Conservation (phyloP, 257 asterid genomes). For the Forsythia viridissima region DNA sequence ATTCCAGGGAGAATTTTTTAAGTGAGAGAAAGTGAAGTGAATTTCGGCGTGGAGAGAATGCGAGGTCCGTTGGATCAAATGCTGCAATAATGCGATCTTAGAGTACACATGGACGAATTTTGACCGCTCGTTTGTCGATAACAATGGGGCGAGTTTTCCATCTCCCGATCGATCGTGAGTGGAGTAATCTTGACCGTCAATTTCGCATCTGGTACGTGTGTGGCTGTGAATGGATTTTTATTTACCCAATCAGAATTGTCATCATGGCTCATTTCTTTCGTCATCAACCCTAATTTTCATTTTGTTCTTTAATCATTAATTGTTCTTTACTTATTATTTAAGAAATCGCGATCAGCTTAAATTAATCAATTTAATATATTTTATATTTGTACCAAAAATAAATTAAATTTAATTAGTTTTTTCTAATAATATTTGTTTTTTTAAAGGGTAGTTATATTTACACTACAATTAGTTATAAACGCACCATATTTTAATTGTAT, state of each 20-base stretch:
- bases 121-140: slow-evolving; percentile 28
- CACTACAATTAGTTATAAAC: too few relatives aligned
- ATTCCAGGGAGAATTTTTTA: neutral
- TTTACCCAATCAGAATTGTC: neutral
- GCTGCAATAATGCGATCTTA: slow-evolving; percentile 25
- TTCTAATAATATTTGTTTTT: too few relatives aligned
- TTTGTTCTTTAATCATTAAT: too few relatives aligned
- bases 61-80: slow-evolving; percentile 34
- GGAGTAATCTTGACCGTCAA: slow-evolving; percentile 11
- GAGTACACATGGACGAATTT: slow-evolving; percentile 23
- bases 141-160: slow-evolving; percentile 1
- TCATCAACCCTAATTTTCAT: neutral
- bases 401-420: too few relatives aligned
- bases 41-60: slow-evolving; percentile 12
- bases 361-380: too few relatives aligned
- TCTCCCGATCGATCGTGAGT: slow-evolving; percentile 17
- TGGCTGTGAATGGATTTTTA: neutral
- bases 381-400: too few relatives aligned
- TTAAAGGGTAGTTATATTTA: too few relatives aligned
- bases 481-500: too few relatives aligned
- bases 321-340: too few relatives aligned
- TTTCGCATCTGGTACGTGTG: slow-evolving; percentile 1
- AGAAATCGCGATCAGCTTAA: too few relatives aligned
- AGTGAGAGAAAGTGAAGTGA: neutral
- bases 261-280: neutral